Base-by-base conservation (phyloP, 352 stramenopile species). In the Pythium brachiatum region DNA sequence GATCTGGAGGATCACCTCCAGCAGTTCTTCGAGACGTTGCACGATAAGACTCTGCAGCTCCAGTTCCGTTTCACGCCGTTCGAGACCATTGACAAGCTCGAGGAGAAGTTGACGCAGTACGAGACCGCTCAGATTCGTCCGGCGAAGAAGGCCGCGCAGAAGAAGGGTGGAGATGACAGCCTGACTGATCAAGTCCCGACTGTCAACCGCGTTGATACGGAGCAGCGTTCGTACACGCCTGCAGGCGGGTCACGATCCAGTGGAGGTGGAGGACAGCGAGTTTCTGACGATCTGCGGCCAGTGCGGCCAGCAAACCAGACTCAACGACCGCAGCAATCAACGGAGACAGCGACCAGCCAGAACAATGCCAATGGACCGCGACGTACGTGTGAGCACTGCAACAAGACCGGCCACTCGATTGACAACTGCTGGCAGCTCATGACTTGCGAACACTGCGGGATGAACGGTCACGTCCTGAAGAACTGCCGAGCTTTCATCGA, bases 21-120 rank as follows among this genome's bases (percentile, higher is more conserved):
- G 11, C 56, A 65, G 51, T 65, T 57, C 55, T 65, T 70, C 27
- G 57, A 61, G 9, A 65, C 63, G 3, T 50, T 70, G 1, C 56
- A 65, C 25, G 63, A 70, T 44, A 70, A 64, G 52, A n/a, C 27
- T 0, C 4, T 70, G 16, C 57, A 65, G 31, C 25, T 27, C 4
- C 63, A 66, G 27, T 66, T 70, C 57, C 23, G 57, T 7, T 62
- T 59, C 34, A 29, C 16, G 2, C 16, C 7, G n/a, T 70, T 47
- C 46, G n/a, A 54, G 21, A 50, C 56, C 0, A 70, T 66, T 23
- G 63, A 62, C 18, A 20, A 60, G 7, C 43, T 70, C 0, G 63
- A 65, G 34, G n/a, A 54, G 26, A 62, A 62, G 34, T 13, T 66
- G 7, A 34, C 54, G 4, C 16, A 48, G 63, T 62, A 62, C 23